phyloP scores from a whole-genome alignment of 208 protist species.

The Angomonas ambiguus region DNA sequence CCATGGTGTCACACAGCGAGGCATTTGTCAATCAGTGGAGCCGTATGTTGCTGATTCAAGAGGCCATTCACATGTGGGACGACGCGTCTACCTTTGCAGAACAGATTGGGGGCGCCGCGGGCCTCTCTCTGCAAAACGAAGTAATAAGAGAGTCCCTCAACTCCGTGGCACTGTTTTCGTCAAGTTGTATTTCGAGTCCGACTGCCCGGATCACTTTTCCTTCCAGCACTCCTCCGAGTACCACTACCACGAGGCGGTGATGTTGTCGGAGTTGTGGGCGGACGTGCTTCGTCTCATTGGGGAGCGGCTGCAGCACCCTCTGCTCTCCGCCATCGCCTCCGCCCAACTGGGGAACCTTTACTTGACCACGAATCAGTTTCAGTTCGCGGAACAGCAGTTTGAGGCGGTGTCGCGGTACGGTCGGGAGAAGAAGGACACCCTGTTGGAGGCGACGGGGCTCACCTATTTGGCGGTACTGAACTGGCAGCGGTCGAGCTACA shows the following conservation, averaged over 20 bases:
- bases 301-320: slow-evolving; percentile 53
- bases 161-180: slow-evolving; percentile 61
- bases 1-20: slow-evolving; percentile 67
- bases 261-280: slow-evolving; percentile 78
- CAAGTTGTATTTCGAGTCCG: slow-evolving; percentile 49
- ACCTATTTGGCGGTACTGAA: slow-evolving; percentile 70
- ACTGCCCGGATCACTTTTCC: slow-evolving; percentile 31
- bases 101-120: slow-evolving; percentile 47
- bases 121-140: slow-evolving; percentile 27
- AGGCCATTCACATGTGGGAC: slow-evolving; percentile 78
- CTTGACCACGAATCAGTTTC: slow-evolving; percentile 75
- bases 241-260: slow-evolving; percentile 79
- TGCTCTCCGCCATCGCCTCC: slow-evolving; percentile 52
- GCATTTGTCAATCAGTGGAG: slow-evolving; percentile 82
- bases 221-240: slow-evolving; percentile 66
- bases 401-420: slow-evolving; percentile 38
- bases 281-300: slow-evolving; percentile 55
- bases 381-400: slow-evolving; percentile 65
- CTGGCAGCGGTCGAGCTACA: slow-evolving; percentile 73
- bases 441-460: slow-evolving; percentile 66
- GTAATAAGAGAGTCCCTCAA: slow-evolving; percentile 57
- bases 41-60: slow-evolving; percentile 75
- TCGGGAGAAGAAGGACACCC: slow-evolving; percentile 19
- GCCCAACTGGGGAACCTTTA: slow-evolving; percentile 82
- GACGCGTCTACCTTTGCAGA: slow-evolving; percentile 45